Base-by-base conservation (phyloP, 2,329 filamentous ascomycete genomes). In the Parascedosporium putredinis region DNA sequence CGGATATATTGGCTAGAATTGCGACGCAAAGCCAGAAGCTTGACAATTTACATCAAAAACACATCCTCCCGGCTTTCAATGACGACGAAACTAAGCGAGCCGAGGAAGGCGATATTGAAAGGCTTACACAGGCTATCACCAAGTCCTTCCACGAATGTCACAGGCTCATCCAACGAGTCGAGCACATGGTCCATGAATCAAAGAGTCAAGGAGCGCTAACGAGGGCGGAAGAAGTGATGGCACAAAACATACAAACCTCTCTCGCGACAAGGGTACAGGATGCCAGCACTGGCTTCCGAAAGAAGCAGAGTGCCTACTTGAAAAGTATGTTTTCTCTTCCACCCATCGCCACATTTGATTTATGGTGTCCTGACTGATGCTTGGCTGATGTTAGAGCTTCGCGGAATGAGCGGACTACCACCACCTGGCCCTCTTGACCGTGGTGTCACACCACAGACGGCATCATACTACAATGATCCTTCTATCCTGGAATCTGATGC, bases 241-340 rank as follows among this genome's bases (percentile, higher is more conserved):
- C 91, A 47, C 84, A 82, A 68, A 98, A 98, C 62, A 87, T 98
- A 52, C 90, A 97, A 66, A 88, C 94, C 56, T 93, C 87, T 14
- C 75, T 97, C 34, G 93, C 93, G 1, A 76, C 87, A 1, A 77
- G 88, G 54, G 88, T 97, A 0, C 90, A 96, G 65, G 90, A 97
- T 58, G 84, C 88, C 45, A 96, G 90, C 69, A 86, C 93, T 25
- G 76, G 79, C 54, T 98, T 98, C 64, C 80, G 93, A 60, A 98
- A 97, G 75, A 97, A 96, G 71, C 93, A 98, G 71, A 91, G 90
- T 63, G 85, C 84, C 47, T 98, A 98, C 67, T 69, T 98, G 49
- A 96, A 94, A 69, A 96, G 89, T 95, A 73, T 52, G 68, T 58
- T 52, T 2, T 2, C 38, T 14, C 38, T 33, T 7, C 38, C 27